Conservation (phyloP, 768 basidiomycete species). For the Tulasnella sp. region DNA sequence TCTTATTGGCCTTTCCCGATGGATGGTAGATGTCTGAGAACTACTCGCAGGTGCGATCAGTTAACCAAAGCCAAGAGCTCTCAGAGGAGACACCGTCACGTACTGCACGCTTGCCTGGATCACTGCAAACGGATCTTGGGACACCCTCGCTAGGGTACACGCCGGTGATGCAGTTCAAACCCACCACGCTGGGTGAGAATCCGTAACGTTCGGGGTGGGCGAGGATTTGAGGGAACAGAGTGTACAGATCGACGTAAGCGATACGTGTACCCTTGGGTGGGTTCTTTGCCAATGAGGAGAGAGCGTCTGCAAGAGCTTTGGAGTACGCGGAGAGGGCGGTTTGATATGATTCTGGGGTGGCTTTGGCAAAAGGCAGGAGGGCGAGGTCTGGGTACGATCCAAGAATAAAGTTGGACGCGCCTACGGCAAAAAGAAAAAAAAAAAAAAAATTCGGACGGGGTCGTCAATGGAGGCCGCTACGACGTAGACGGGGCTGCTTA, state of each 20-base stretch:
- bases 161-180: background rate
- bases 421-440: background rate
- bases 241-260: background rate
- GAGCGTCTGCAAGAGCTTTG: background rate
- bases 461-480: too few relatives aligned
- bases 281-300: background rate
- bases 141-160: background rate
- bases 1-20: background rate
- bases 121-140: background rate
- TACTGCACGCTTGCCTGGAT: slow-evolving; percentile 1
- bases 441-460: too few relatives aligned
- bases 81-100: background rate
- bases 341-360: background rate
- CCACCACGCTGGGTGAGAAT: background rate
- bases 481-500: background rate
- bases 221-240: background rate
- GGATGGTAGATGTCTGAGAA: slow-evolving; percentile 4
- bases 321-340: background rate
- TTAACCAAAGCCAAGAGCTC: background rate
- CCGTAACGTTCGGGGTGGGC: background rate
- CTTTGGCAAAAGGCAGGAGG: slow-evolving; percentile 1
- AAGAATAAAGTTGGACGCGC: background rate
- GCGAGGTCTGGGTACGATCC: background rate
- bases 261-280: background rate
- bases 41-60: background rate